Evolutionary conservation across 2,329 filamentous ascomycete genomes (phyloP).

Genomic region (Aaosphaeria arxii): DNA sequence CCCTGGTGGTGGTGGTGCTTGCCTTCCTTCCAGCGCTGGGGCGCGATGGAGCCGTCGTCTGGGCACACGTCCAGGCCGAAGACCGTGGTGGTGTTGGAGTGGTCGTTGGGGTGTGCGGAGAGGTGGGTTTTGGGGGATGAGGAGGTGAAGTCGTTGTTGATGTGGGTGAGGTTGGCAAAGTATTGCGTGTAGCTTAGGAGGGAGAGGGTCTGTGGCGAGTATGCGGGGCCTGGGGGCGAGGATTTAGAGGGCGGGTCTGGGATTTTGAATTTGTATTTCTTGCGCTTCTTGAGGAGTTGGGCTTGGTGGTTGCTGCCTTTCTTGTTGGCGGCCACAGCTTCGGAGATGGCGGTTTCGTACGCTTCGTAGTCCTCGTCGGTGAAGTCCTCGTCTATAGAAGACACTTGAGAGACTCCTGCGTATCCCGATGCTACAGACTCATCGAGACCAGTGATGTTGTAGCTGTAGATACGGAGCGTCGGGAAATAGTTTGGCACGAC

Average conservation of each 20-base stretch:
- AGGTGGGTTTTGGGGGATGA: not conserved
- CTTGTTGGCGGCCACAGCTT: constrained; percentile 39
- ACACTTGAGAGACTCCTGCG: not conserved
- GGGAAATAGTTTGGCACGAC: constrained; percentile 92
- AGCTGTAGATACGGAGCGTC: constrained; percentile 84
- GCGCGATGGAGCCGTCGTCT: not conserved
- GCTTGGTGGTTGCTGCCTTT: constrained; percentile 48
- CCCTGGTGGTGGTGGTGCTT: constrained; percentile 60
- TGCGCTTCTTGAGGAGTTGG: constrained; percentile 18
- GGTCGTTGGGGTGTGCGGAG: not conserved
- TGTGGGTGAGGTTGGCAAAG: constrained; percentile 86
- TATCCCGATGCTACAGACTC: constrained; percentile 23
- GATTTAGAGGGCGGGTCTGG: constrained; percentile 72
- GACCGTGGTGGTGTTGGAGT: constrained; percentile 12
- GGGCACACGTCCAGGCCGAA: constrained; percentile 22
- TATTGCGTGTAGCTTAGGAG: constrained; percentile 83
- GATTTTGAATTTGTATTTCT: constrained; percentile 47
- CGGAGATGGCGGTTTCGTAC: constrained; percentile 41
- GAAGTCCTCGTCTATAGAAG: constrained; percentile 4
- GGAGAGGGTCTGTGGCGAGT: constrained; percentile 79
- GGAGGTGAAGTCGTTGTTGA: constrained; percentile 68
- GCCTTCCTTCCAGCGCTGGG: constrained; percentile 59
- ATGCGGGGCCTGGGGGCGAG: constrained; percentile 79
- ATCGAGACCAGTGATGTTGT: constrained; percentile 82
- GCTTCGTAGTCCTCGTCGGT: constrained; percentile 31